These are phyloP conservation scores for Malassezia caprae DNA, from an alignment of 1,284 basidiomycete species.

Conservation along the genomic window DNA sequence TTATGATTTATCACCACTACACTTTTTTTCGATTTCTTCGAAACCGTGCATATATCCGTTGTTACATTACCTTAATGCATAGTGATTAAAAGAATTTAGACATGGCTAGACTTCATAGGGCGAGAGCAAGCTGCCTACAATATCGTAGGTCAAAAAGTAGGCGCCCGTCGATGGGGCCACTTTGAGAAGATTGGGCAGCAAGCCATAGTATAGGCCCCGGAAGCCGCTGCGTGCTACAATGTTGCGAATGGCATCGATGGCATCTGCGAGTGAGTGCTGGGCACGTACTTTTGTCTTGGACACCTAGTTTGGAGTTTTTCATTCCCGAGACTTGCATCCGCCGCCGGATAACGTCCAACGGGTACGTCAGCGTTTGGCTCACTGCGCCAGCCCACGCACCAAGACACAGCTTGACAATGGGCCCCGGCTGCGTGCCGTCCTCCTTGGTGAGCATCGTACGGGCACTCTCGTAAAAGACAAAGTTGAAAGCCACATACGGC, in stretches of 20 bases:
- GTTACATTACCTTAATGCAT: background rate
- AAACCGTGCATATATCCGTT: background rate
- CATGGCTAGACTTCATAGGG: background rate
- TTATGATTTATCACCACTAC: background rate
- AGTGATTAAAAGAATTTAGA: background rate
- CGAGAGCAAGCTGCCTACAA: slow-evolving; percentile 16
- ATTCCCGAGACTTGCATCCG: slow-evolving; percentile 94
- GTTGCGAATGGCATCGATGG: slow-evolving; percentile 60
- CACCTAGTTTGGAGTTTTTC: slow-evolving; percentile 58
- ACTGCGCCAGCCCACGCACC: slow-evolving; percentile 57
- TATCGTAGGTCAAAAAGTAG: slow-evolving; percentile 38
- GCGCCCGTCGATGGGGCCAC: slow-evolving; percentile 49
- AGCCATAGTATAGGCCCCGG: slow-evolving; percentile 67
- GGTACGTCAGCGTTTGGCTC: slow-evolving; percentile 87
- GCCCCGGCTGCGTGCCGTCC: slow-evolving; percentile 29
- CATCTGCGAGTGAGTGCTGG: background rate
- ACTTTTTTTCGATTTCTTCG: background rate
- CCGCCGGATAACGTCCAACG: slow-evolving; percentile 81
- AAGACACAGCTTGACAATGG: slow-evolving; percentile 49
- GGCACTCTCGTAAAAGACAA: slow-evolving; percentile 44
- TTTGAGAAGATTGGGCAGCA: slow-evolving; percentile 83
- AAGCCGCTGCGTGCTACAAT: slow-evolving; percentile 67
- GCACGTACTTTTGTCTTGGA: slow-evolving; percentile 56
- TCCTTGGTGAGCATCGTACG: slow-evolving; percentile 34
- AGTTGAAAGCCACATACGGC: slow-evolving; percentile 61